phyloP scores from a whole-genome alignment of 305 asterid species.

The Fraxinus angustifolia region DNA sequence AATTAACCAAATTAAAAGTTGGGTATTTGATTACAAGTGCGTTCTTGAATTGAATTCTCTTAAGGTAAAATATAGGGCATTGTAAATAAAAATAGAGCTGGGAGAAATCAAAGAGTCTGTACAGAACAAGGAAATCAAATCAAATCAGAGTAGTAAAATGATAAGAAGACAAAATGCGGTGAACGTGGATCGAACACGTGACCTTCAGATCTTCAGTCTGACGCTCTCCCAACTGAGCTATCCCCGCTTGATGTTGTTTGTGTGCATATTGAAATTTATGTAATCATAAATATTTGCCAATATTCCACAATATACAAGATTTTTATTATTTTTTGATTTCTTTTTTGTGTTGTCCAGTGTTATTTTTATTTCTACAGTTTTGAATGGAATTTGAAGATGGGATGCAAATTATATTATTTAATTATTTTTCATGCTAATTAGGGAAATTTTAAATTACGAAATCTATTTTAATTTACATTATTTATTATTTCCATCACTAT shows the following conservation, averaged over 20 bases:
- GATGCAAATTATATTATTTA: background rate
- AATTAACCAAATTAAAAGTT: background rate
- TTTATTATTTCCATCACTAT: background rate
- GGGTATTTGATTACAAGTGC: background rate
- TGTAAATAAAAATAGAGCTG: background rate
- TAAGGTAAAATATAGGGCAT: background rate
- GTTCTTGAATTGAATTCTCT: background rate
- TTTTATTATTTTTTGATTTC: background rate
- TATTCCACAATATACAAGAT: background rate
- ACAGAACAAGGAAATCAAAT: background rate
- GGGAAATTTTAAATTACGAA: background rate
- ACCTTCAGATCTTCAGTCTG: conserved; percentile 94
- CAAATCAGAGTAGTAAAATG: background rate
- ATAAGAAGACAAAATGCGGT: conserved; percentile 20
- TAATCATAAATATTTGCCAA: background rate
- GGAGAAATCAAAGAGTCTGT: background rate
- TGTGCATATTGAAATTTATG: too few relatives aligned
- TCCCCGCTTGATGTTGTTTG: conserved; percentile 44
- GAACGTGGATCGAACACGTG: conserved; percentile 65
- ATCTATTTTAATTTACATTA: background rate
- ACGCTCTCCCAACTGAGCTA: conserved; percentile 98
- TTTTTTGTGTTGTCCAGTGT: background rate
- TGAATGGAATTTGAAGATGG: background rate
- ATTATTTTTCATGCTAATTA: background rate
- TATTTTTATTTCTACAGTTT: background rate